These are phyloP conservation scores for Rhinocladiella similis DNA, from an alignment of 2,329 filamentous ascomycete species.

Conservation along the genomic window DNA sequence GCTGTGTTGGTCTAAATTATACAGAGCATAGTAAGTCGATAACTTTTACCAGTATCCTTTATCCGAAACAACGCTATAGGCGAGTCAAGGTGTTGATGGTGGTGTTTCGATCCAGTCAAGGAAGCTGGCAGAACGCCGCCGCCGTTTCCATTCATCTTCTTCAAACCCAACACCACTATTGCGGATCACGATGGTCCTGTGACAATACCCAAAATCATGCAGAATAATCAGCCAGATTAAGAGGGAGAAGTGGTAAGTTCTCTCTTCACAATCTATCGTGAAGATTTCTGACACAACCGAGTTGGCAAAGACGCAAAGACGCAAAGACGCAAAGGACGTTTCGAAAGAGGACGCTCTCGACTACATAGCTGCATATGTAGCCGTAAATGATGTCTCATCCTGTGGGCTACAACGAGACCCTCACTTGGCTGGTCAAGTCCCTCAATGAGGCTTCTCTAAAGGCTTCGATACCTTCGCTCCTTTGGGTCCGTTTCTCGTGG, in stretches of 20 bases:
- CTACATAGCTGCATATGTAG: constrained; percentile 42
- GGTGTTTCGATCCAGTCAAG: constrained; percentile 29
- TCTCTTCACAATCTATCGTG: not conserved
- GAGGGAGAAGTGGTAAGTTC: constrained; percentile 41
- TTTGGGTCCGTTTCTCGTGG: constrained; percentile 43
- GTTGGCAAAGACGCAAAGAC: too few species aligned
- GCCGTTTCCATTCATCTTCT: constrained; percentile 39
- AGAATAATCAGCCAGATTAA: constrained; percentile 43
- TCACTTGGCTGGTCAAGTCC: constrained; percentile 22
- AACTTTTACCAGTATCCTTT: too few species aligned
- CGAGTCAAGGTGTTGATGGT: too few species aligned
- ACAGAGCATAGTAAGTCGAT: constrained; percentile 49
- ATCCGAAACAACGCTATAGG: too few species aligned
- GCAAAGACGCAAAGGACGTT: constrained; percentile 39
- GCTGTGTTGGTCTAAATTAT: constrained; percentile 51
- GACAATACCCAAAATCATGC: constrained; percentile 35
- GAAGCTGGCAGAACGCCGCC: constrained; percentile 42
- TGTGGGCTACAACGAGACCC: constrained; percentile 41
- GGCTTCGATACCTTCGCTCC: constrained; percentile 42
- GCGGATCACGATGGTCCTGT: constrained; percentile 34
- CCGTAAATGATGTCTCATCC: constrained; percentile 42
- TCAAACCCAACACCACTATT: constrained; percentile 41
- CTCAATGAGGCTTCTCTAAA: constrained; percentile 44
- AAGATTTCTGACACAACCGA: not conserved
- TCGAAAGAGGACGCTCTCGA: constrained; percentile 36